Evolutionary conservation across 2,329 filamentous ascomycete species (phyloP), one percentile per base, ranked within the genome.

Genomic region (Malbranchea cinnamomea): DNA sequence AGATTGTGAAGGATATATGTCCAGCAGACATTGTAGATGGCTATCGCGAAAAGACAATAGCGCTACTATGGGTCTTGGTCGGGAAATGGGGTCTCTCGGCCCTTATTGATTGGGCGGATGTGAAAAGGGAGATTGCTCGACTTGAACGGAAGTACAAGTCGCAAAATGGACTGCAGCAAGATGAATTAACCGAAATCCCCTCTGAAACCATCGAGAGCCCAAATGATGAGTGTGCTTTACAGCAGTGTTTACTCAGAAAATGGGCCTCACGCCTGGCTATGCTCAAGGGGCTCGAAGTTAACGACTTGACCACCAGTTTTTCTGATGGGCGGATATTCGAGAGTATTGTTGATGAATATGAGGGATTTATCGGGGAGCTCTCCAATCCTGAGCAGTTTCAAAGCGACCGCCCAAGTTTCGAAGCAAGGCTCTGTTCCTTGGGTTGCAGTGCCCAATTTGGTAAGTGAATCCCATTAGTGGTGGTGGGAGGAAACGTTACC

Each of bases 11-110:
- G 13, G 53, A 57, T 19, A 50, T 73, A 20, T 57, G 50, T 9
- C 60, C 71, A 0, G 63, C 68, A 22, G 68, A 76, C 32, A 65
- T 77, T 26, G 68, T 77, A 5, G 63, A 75, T 39, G 72, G 72
- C 2, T 69, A 74, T 40, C 63, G 72, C 6, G 71, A 77, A 42
- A 74, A 70, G 48, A 76, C 71, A 0, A 56, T 77, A 25, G 63
- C 60, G 4, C 53, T 76, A 6, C 54, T 78, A 4, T 75, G 71
- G 71, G 56, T 58, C 3, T 53, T 77, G 13, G 62, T 75, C 21
- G 65, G 65, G 23, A 63, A 62, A 46, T 68, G 64, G 53, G 69
- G 69, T 1, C 50, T 75, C 5, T 48, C 53, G 4, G 53, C 49
- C 5, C 54, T 76, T 0, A 54, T 76, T 2, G 63, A 75, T 39